Evolutionary conservation across 1,139 yeast genomes (phyloP), one percentile per base, ranked within the genome.

Genomic region (Taiozyma sp.): DNA sequence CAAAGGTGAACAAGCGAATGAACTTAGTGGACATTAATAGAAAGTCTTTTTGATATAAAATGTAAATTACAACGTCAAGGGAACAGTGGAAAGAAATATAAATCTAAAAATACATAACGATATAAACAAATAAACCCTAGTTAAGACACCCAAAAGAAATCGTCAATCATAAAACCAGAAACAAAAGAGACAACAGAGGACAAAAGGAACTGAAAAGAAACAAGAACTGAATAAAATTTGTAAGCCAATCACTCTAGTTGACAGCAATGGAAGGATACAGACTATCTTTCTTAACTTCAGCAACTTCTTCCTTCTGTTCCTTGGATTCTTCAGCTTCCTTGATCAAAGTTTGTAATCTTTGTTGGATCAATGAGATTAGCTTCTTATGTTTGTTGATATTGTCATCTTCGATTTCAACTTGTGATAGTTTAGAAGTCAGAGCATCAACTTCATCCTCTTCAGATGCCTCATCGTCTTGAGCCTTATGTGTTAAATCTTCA

Each of bases 311-410:
- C 2, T 16, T 29, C 30, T 9, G 22, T 24, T 24, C 26, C 8
- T 37, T 21, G 2, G 14, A 16, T 16, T 16, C 39, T 35, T 37
- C 41, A 37, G 41, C 41, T 37, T 53, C 48, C 10, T 44, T 39
- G n/a, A 59, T 52, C 50, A 57, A 28, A 39, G 37, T 47, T 3
- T 43, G 9, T 29, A 59, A 49, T 51, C 49, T 55, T n/a, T 19
- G 24, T 53, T 56, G 59, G 39, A 61, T 58, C 14, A 37, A 45
- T 11, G 22, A 19, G n/a, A 59, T 54, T n/a, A 61, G 45, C n/a
- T 28, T 30, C 44, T 53, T 57, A 37, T 61, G 64, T 55, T 58
- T 57, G 26, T 30, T 16, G 6, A 59, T 10, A 9, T 42, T 40
- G 42, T 44, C 46, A 9, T 51, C 50, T 24, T 34, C 16, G 22